Evolutionary conservation across 805 yeast species (phyloP).

Genomic region (Osmozyma mogii): DNA sequence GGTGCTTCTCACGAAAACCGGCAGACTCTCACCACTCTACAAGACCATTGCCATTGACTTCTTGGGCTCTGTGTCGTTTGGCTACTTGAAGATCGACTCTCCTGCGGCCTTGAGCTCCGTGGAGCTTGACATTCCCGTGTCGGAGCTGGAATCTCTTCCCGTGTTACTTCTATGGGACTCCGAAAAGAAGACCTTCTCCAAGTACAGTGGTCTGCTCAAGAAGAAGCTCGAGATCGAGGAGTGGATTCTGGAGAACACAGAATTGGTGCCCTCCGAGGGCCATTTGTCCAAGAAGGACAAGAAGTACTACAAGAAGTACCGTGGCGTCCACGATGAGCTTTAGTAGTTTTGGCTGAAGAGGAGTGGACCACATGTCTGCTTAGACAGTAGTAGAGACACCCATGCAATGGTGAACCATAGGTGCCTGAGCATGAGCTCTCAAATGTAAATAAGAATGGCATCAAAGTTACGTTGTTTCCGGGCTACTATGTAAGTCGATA

Average conservation of each 20-base stretch:
- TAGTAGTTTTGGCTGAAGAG: constrained; percentile 4
- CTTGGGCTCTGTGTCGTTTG: constrained; percentile 42
- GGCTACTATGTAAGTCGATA: too few species aligned
- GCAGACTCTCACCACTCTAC: constrained; percentile 43
- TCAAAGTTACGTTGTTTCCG: too few species aligned
- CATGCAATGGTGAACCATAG: too few species aligned
- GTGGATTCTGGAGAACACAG: constrained; percentile 24
- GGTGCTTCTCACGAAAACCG: constrained; percentile 46
- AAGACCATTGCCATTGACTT: constrained; percentile 69
- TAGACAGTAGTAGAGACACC: too few species aligned
- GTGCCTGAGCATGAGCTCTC: background rate
- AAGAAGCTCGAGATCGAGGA: constrained; percentile 23
- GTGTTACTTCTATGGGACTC: constrained; percentile 19
- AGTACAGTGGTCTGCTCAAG: constrained; percentile 19
- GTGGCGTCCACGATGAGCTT: constrained; percentile 25
- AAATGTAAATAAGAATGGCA: background rate
- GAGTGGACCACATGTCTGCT: too few species aligned
- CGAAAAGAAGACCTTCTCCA: constrained; percentile 11
- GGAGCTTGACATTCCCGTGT: constrained; percentile 13
- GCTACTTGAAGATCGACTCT: constrained; percentile 33
- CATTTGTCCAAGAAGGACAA: constrained; percentile 26
- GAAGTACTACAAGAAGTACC: constrained; percentile 20
- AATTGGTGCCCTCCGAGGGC: constrained; percentile 37
- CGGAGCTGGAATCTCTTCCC: constrained; percentile 16
- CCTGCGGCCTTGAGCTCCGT: constrained; percentile 7